Conservation (phyloP, 2,329 filamentous ascomycete species). For the Talaromyces sp. region DNA sequence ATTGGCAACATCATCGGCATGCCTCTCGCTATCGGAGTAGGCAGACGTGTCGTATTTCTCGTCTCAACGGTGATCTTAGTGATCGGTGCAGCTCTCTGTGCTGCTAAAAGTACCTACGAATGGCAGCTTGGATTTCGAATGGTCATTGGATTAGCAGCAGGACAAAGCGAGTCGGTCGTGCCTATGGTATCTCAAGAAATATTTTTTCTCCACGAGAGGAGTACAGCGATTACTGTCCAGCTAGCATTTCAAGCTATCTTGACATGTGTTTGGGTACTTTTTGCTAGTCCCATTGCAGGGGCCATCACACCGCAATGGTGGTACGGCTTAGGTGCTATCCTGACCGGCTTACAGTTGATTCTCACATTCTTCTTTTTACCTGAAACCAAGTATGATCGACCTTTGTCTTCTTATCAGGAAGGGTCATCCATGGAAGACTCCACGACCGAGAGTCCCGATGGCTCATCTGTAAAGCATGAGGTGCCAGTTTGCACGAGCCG, state of each 20-base stretch:
- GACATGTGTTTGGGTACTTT: constrained; percentile 33
- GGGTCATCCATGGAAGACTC: constrained; percentile 14
- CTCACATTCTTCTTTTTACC: constrained; percentile 36
- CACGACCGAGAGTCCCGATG: constrained; percentile 12
- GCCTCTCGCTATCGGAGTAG: constrained; percentile 32
- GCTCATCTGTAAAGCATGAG: constrained; percentile 9
- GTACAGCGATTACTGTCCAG: constrained; percentile 36
- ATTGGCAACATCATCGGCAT: constrained; percentile 28
- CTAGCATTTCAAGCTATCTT: constrained; percentile 36
- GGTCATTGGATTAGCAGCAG: constrained; percentile 36
- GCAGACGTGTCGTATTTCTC: constrained; percentile 29
- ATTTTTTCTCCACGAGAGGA: constrained; percentile 43
- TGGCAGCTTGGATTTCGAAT: constrained; percentile 35
- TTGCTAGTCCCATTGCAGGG: constrained; percentile 39
- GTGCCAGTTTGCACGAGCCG: constrained; percentile 2
- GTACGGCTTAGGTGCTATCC: constrained; percentile 38
- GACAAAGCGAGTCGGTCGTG: constrained; percentile 39
- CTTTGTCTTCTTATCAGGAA: constrained; percentile 33
- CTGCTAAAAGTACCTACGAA: constrained; percentile 23
- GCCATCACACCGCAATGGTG: constrained; percentile 38
- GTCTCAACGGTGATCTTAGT: constrained; percentile 24
- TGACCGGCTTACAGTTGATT: constrained; percentile 29
- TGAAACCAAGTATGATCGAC: constrained; percentile 39
- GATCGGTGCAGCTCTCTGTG: constrained; percentile 24
- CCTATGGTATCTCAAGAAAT: constrained; percentile 40